Evolutionary conservation across 1,284 basidiomycete genomes (phyloP).

Genomic region (Trametes versicolor): DNA sequence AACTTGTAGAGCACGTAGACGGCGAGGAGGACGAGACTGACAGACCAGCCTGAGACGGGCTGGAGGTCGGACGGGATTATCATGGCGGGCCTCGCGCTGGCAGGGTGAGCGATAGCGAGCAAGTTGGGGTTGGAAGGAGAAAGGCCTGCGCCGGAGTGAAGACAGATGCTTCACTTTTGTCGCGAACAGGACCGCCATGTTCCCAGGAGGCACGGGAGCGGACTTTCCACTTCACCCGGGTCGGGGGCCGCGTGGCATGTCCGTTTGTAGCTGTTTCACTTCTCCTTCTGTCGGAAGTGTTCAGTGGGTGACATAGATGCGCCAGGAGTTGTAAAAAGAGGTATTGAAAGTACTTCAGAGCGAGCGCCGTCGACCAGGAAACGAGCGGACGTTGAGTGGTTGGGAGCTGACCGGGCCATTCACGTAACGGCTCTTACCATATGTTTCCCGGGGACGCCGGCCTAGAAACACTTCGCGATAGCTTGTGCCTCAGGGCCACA

Average conservation of each 20-base stretch:
- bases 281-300: too few species aligned
- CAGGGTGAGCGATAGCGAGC: neutral
- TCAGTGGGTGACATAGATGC: too few species aligned
- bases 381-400: neutral
- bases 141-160: neutral
- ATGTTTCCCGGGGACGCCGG: conserved; percentile 6
- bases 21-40: conserved; percentile 14
- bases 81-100: conserved; percentile 21
- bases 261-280: too few species aligned
- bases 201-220: neutral
- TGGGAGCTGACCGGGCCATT: conserved; percentile 6
- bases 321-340: too few species aligned
- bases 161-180: neutral
- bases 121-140: neutral
- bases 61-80: conserved; percentile 20
- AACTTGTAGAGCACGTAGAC: conserved; percentile 33
- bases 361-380: neutral
- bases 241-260: too few species aligned
- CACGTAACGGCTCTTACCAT: conserved; percentile 13
- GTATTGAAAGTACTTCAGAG: too few species aligned
- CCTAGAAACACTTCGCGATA: neutral
- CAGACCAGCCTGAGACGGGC: conserved; percentile 17
- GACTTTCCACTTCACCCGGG: too few species aligned
- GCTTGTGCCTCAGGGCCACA: neutral
- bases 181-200: neutral